These are phyloP conservation scores for Fragaria nilgerrensis DNA, from an alignment of 306 rosid species.

Conservation along the genomic window DNA sequence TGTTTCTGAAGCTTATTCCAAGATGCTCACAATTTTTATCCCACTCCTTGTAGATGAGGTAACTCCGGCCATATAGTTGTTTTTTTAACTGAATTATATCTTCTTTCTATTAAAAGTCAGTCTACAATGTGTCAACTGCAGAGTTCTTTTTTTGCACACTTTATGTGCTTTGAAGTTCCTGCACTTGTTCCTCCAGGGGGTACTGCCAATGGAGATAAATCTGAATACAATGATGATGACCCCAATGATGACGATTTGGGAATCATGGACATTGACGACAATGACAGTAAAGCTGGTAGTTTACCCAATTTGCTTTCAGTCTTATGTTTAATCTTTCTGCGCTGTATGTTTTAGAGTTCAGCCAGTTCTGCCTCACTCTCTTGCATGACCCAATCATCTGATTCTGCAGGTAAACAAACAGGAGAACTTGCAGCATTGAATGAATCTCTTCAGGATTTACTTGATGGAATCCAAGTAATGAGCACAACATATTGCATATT, in stretches of 20 bases:
- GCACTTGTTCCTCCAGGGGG: constrained; percentile 86
- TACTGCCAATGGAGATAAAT: constrained; percentile 57
- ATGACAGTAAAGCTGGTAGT: constrained; percentile 52
- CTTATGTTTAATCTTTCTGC: constrained; percentile 9
- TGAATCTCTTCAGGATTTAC: constrained; percentile 86
- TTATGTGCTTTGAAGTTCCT: constrained; percentile 92
- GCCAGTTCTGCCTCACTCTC: constrained; percentile 1
- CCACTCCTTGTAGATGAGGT: constrained; percentile 99
- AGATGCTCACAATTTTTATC: constrained; percentile 83
- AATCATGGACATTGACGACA: constrained; percentile 76
- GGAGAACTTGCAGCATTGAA: constrained; percentile 76
- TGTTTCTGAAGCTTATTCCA: constrained; percentile 89
- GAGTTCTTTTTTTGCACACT: constrained; percentile 88
- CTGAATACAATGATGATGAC: constrained; percentile 41
- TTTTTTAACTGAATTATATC: constrained; percentile 3
- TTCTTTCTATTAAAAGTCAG: constrained; percentile 17
- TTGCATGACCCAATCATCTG: constrained; percentile 1
- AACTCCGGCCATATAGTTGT: constrained; percentile 10
- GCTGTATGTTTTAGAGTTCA: constrained; percentile 12
- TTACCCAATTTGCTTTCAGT: constrained; percentile 1
- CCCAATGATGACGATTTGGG: constrained; percentile 74
- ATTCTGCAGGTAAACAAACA: constrained; percentile 50
- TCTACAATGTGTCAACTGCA: constrained; percentile 40
- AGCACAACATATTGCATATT: constrained; percentile 4
- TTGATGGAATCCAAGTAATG: constrained; percentile 89